Percentiles rank a stretch among this genome's conserved stretches.
Evolutionary conservation across 345 rosid genomes (phyloP).

Genomic region (Linum lewisii): DNA sequence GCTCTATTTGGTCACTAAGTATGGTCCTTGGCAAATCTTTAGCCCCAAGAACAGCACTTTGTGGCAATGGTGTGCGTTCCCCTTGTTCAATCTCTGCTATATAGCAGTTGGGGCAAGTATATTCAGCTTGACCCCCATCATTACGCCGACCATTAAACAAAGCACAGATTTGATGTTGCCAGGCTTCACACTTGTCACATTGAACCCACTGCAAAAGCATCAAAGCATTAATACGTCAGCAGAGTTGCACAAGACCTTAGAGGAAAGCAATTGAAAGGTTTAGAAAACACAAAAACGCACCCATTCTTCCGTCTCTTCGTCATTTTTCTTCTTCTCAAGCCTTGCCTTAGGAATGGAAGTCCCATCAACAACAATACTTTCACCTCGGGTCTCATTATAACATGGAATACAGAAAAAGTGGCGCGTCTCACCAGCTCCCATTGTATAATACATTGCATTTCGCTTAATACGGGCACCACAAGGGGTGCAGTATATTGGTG

Average conservation of each 20-base stretch:
- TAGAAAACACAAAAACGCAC: constrained; percentile 25
- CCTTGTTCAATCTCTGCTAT: constrained; percentile 78
- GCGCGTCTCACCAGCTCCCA: constrained; percentile 85
- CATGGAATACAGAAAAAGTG: constrained; percentile 92
- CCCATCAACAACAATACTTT: constrained; percentile 65
- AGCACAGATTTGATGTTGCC: constrained; percentile 99
- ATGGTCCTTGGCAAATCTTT: constrained; percentile 90
- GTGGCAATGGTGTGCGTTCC: constrained; percentile 87
- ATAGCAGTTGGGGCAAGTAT: constrained; percentile 98
- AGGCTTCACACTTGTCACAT: constrained; percentile 98
- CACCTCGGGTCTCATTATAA: constrained; percentile 94
- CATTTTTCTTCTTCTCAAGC: constrained; percentile 97
- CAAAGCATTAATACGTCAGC: constrained; percentile 14
- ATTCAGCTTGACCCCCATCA: constrained; percentile 99
- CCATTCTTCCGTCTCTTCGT: constrained; percentile 99
- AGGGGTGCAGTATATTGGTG: constrained; percentile 87
- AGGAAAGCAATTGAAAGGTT: constrained; percentile 8
- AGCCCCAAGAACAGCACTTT: constrained; percentile 96
- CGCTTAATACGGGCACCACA: constrained; percentile 98
- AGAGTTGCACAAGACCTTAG: constrained; percentile 10
- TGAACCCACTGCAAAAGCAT: constrained; percentile 86
- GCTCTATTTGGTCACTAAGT: constrained; percentile 96
- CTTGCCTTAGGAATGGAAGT: constrained; percentile 47
- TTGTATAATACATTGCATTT: constrained; percentile 89
- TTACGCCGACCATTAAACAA: constrained; percentile 95